These are phyloP conservation scores for Globisporangium cystogenes DNA, from an alignment of 352 stramenopile species.

Conservation along the genomic window DNA sequence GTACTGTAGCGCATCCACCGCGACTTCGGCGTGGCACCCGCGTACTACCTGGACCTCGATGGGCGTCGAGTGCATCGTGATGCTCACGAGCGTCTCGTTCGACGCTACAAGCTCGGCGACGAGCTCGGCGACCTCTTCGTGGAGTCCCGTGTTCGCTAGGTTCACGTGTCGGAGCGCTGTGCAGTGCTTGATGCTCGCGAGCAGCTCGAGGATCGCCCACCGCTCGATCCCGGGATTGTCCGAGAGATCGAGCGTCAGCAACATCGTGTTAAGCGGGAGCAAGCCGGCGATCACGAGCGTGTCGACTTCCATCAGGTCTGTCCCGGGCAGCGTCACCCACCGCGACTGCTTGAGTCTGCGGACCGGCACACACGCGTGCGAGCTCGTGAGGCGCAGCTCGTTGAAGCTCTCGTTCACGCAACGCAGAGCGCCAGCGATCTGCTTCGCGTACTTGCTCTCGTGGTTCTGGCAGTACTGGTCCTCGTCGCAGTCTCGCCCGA, in stretches of 20 bases:
- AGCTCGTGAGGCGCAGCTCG: conserved; percentile 31
- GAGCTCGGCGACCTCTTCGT: conserved; percentile 47
- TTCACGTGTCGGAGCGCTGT: conserved; percentile 47
- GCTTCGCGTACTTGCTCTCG: conserved; percentile 42
- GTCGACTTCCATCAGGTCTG: conserved; percentile 50
- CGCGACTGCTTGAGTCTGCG: conserved; percentile 60
- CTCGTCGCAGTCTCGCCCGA: conserved; percentile 44
- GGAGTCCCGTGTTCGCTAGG: conserved; percentile 51
- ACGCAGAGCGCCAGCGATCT: conserved; percentile 38
- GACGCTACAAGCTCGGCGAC: conserved; percentile 46
- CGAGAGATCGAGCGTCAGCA: conserved; percentile 64
- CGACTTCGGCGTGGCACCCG: conserved; percentile 21
- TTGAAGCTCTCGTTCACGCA: conserved; percentile 51
- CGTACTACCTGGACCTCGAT: conserved; percentile 49
- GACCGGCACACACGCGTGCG: conserved; percentile 37
- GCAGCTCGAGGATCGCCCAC: conserved; percentile 42
- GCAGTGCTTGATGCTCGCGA: conserved; percentile 47
- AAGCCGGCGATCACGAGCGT: conserved; percentile 54
- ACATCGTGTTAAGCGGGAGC: conserved; percentile 39
- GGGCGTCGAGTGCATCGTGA: conserved; percentile 43
- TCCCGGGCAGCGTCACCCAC: conserved; percentile 36
- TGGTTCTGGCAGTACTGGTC: conserved; percentile 50
- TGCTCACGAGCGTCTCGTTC: conserved; percentile 54
- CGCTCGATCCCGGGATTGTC: conserved; percentile 46
- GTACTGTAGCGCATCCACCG: conserved; percentile 25